Evolutionary conservation across 768 basidiomycete genomes (phyloP), one percentile per base, ranked within the genome.

Genomic region (Boletus rufocinnamomeus): DNA sequence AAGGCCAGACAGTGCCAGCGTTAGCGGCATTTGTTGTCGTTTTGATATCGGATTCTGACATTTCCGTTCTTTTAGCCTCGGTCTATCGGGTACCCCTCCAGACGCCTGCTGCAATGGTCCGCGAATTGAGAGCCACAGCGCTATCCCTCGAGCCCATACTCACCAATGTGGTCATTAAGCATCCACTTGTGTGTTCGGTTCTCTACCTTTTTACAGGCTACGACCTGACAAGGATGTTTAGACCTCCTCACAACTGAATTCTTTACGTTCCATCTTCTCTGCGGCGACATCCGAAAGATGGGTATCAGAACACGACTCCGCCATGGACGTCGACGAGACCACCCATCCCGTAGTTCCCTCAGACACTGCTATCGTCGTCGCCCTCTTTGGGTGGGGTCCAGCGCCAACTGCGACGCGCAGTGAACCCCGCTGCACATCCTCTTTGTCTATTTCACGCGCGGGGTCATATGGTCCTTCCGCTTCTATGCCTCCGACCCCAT

Each of bases 1-100:
- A 89, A 83, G 70, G 77, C 80, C 50, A 82, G 84, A 56, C 92
- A 93, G 69, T 93, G 91, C 63, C 89, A 92, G 70, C 75, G 91
- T 93, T 66, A 60, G 84, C 71, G 37, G 34, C 44, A 37, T 52
- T 32, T 59, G 3, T 45, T 17, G 17, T 57, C 40, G 8, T 52
- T 16, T 43, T 21, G 4, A 28, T 14, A 48, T 5, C n/a, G 25
- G 28, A 52, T 38, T 47, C 32, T 65, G 7, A 62, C 43, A 27
- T 60, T 38, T 43, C 38, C 28, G 8, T 37, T 35, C n/a, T 57
- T 57, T 19, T 57, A 80, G 89, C 81, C 46, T 85, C 86, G 0
- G 84, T 93, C 53, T 91, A 91, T 64, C 85, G 88, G 53, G 83
- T 93, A 21, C 86, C 88, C 9, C 76, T 94, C 21, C 81, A 85